A percentile compares a stretch with the other conserved stretches of the same genome.
Conservation (phyloP, 768 basidiomycete species). For the Phylloporus sp. region DNA sequence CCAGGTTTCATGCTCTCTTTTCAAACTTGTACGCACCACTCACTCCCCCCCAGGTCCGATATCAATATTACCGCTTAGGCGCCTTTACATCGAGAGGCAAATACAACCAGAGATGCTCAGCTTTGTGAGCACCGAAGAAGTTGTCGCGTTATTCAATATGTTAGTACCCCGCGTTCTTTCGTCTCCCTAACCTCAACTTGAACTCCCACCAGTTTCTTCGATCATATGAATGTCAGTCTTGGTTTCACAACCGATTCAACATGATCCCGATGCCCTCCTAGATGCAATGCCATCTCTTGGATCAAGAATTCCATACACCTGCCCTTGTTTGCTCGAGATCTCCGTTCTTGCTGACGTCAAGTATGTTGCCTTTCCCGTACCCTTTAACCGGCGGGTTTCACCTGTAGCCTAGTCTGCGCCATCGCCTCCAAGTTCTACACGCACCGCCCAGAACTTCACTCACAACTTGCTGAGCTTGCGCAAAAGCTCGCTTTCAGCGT, state of each 20-base stretch:
- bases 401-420: slow-evolving; percentile 69
- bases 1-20: slow-evolving; percentile 51
- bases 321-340: slow-evolving; percentile 90
- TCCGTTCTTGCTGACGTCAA: slow-evolving; percentile 91
- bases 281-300: slow-evolving; percentile 79
- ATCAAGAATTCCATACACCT: slow-evolving; percentile 89
- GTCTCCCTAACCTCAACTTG: slow-evolving; percentile 3
- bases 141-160: slow-evolving; percentile 89
- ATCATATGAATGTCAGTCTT: slow-evolving; percentile 61
- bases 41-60: slow-evolving; percentile 59
- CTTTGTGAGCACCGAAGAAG: slow-evolving; percentile 84
- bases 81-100: slow-evolving; percentile 82
- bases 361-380: slow-evolving; percentile 39
- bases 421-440: slow-evolving; percentile 89
- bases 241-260: background rate
- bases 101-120: slow-evolving; percentile 91
- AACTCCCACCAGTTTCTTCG: slow-evolving; percentile 54
- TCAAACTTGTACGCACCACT: background rate
- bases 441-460: slow-evolving; percentile 74
- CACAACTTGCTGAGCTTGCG: slow-evolving; percentile 72
- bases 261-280: slow-evolving; percentile 29
- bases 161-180: slow-evolving; percentile 35
- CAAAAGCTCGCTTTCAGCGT: slow-evolving; percentile 86
- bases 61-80: slow-evolving; percentile 77
- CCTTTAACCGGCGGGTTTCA: slow-evolving; percentile 1